A percentile compares a stretch with the other conserved stretches of the same genome.
Conservation (phyloP, 192 early-diverging fungal species). For the Rhizophlyctis rosea region DNA sequence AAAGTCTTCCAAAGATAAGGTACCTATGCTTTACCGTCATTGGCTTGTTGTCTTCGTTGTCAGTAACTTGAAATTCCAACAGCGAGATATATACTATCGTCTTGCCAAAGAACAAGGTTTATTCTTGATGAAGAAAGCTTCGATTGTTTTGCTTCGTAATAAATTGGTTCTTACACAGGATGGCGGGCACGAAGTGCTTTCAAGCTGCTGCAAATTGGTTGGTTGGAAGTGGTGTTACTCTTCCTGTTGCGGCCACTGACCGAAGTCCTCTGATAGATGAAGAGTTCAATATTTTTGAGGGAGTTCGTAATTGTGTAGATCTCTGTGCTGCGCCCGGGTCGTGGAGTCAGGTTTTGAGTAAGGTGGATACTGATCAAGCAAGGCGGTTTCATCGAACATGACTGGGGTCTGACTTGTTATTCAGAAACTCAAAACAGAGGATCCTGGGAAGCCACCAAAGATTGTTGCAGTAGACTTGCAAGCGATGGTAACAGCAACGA, state of each 20-base stretch:
- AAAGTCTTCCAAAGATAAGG: constrained; percentile 86
- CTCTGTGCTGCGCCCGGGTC: constrained; percentile 96
- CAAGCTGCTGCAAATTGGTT: constrained; percentile 89
- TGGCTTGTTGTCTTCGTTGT: not conserved
- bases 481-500: constrained; percentile 68
- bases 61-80: not conserved
- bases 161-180: too few relatives aligned
- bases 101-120: constrained; percentile 96
- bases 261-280: constrained; percentile 54
- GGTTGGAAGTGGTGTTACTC: not conserved
- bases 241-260: not conserved
- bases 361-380: too few relatives aligned
- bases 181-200: constrained; percentile 97
- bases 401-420: not conserved
- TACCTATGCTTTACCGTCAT: not conserved
- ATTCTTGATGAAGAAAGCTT: too few relatives aligned
- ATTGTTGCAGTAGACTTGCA: constrained; percentile 96
- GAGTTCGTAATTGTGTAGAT: constrained; percentile 88
- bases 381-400: not conserved
- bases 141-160: too few relatives aligned
- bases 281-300: constrained; percentile 84
- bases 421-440: constrained; percentile 28
- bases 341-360: constrained; percentile 87
- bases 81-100: constrained; percentile 93
- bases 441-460: constrained; percentile 56